Evolutionary conservation across 305 asterid species (phyloP), one percentile per base, ranked within the genome.

Genomic region (Fraxinus sp.): DNA sequence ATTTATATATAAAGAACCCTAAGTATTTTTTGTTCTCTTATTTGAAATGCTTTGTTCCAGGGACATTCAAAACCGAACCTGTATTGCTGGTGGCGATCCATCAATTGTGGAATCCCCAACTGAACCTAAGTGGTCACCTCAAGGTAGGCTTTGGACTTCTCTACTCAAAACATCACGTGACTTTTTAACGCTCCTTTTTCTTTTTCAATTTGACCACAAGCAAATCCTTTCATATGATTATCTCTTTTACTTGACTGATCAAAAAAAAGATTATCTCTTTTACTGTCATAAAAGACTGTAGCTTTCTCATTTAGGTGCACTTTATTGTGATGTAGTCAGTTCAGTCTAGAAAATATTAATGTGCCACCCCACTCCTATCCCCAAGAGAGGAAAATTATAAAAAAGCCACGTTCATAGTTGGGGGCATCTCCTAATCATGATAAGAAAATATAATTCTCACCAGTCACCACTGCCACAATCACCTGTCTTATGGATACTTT

Each of bases 61-160:
- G 76, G 94, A 93, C 75, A 92, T 96, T 75, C 79, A 84, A 32
- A 86, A 90, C 44, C 88, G 92, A 44, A 83, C 90, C 59, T 93
- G 99, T 87, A 94, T 94, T 82, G 98, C 98, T 86, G 99, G 99
- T 79, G 97, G 94, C 78, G 94, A 91, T 87, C 89, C 84, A 72
- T 88, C 90, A 41, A 78, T 94, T 79, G 90, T 93, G 81, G 98
- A 96, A 86, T 92, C 99, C 80, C 97, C 97, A 77, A 90, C 91
- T 82, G 98, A 95, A 89, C 99, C 99, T 77, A 94, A 91, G 92
- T 94, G 98, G 99, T 94, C 98, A 62, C 91, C 92, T 81, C 92
- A 92, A 93, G 99, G 99, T 95, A 86, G 80, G 39, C 33, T 78
- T 76, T 32, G 4, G 78, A 84, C 80, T 76, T 68, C 73, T 77